Evolutionary conservation across 805 yeast species (phyloP), one percentile per base, ranked within the genome.

Genomic region (Myxozyma vanderwaltii): DNA sequence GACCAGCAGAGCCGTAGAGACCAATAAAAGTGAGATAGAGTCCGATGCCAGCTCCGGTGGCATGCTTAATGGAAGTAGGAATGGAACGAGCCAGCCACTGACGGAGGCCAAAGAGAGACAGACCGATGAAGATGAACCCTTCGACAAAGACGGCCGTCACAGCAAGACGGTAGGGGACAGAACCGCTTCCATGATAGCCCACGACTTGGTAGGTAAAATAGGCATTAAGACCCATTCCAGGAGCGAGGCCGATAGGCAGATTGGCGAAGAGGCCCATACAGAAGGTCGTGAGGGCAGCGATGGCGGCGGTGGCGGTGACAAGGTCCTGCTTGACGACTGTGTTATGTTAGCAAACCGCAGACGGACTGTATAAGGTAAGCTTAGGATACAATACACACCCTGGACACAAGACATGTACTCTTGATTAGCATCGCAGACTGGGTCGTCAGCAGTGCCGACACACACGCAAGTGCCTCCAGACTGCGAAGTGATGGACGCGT

Each of bases 21-120:
- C 67, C 67, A 33, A 64, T 64, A 47, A 64, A 40, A 31, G 67
- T 64, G 19, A 64, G 54, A 40, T 63, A 64, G 17, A 64, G 54
- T 12, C 67, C 67, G 49, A 64, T 64, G 23, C 67, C 67, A 27
- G 67, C 66, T 23, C 66, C 66, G 19, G 67, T 57, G 26, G 67
- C 67, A 39, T 61, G 54, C 54, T 64, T 64, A 52, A 64, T 59
- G 36, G 58, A 50, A 21, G 54, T 43, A 24, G 67, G 67, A 43
- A 64, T 64, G 15, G 65, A 63, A 12, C 67, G 64, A n/a, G 67
- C 67, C 6, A 64, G 61, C 67, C 67, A 64, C 46, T 64, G 67
- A n/a, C 67, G 60, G 38, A 64, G 52, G n/a, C 67, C 67, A 27
- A 64, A 50, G 39, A 64, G 39, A 10, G 67, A 60, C 13, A 64